Evolutionary conservation across 139 green algal genomes (phyloP).

Genomic region (Coelastrella sp.): DNA sequence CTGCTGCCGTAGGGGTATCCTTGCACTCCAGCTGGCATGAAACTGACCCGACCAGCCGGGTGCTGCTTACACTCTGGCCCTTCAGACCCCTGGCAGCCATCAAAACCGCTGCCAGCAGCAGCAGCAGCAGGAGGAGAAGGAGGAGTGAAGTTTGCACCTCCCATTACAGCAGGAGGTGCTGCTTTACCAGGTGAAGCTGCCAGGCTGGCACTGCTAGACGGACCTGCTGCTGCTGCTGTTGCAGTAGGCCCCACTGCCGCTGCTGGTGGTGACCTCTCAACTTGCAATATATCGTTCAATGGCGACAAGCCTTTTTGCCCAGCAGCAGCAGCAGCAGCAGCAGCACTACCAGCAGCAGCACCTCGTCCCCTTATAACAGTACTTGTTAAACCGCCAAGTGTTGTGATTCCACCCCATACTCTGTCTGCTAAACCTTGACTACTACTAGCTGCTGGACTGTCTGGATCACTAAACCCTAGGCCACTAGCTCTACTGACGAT

Average conservation of each 20-base stretch:
- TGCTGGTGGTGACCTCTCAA: background rate
- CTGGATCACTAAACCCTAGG: background rate
- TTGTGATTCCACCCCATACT: constrained; percentile 23
- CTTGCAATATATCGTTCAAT: constrained; percentile 36
- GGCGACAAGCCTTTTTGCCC: constrained; percentile 3
- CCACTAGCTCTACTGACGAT: background rate
- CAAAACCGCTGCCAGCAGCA: background rate
- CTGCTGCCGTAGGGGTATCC: background rate
- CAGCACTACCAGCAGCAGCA: background rate
- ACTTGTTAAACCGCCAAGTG: background rate
- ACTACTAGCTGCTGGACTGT: background rate
- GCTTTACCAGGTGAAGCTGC: background rate
- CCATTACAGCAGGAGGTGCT: background rate
- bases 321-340: background rate
- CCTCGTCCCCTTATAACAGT: background rate
- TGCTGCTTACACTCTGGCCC: background rate
- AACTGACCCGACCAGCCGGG: background rate
- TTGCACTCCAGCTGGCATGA: background rate
- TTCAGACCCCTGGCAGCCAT: background rate
- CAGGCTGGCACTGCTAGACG: background rate
- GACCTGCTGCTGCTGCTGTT: background rate
- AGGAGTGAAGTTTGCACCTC: background rate
- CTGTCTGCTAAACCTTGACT: background rate
- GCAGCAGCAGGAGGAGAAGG: background rate
- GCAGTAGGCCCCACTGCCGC: background rate